These are phyloP conservation scores for Polygonum aviculare DNA, from an alignment of 148 eudicot species.

Conservation along the genomic window DNA sequence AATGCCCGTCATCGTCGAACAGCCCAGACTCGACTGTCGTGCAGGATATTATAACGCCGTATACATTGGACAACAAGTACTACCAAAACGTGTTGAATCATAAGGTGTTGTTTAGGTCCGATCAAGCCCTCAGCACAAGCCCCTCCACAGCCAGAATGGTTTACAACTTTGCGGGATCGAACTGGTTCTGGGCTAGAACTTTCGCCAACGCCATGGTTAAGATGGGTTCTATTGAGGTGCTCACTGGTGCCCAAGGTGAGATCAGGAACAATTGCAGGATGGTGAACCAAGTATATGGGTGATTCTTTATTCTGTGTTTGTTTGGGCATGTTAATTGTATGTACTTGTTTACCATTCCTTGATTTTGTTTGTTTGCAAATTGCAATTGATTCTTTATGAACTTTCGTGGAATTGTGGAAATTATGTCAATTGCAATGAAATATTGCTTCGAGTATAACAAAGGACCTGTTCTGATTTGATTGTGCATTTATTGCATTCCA, in stretches of 20 bases:
- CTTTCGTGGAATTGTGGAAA: background rate
- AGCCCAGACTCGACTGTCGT: background rate
- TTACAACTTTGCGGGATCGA: slow-evolving; percentile 9
- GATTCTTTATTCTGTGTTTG: background rate
- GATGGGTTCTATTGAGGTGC: slow-evolving; percentile 43
- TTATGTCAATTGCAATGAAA: background rate
- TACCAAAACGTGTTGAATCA: slow-evolving; percentile 17
- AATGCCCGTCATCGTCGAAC: background rate
- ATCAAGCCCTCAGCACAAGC: slow-evolving; percentile 28
- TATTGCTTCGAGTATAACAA: background rate
- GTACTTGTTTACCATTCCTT: background rate
- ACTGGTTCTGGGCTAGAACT: slow-evolving; percentile 22
- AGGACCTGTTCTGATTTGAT: background rate
- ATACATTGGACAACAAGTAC: slow-evolving; percentile 6
- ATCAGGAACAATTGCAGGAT: slow-evolving; percentile 35
- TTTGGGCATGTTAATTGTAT: background rate
- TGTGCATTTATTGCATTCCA: background rate
- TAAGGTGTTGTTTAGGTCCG: slow-evolving; percentile 27
- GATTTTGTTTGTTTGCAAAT: background rate
- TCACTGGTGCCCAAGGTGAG: slow-evolving; percentile 31
- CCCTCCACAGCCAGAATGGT: slow-evolving; percentile 19
- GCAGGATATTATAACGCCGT: background rate
- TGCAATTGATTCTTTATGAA: background rate
- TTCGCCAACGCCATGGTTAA: slow-evolving; percentile 37
- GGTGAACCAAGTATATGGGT: slow-evolving; percentile 13